A percentile compares a stretch with the other conserved stretches of the same genome.
Conservation (phyloP, 192 early-diverging fungal genomes). For the Fimicolochytrium jonesii region DNA sequence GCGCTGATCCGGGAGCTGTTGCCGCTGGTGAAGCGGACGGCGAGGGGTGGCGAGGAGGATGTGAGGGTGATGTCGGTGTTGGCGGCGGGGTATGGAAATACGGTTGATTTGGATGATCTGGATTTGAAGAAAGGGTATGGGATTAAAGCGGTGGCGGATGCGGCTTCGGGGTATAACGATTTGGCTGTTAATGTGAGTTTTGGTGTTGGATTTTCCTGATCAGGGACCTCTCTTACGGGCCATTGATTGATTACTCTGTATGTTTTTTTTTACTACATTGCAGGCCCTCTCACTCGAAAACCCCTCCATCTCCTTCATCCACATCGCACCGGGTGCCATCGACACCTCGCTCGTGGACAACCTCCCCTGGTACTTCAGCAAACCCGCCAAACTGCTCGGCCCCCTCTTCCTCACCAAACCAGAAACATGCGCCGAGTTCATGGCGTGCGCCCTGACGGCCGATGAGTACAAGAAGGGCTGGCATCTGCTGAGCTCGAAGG, state of each 20-base stretch:
- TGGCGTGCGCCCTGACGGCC: conserved; percentile 18
- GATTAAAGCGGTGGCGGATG: conserved; percentile 15
- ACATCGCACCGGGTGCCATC: conserved; percentile 28
- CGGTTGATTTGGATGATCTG: conserved; percentile 15
- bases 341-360: conserved; percentile 11
- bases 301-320: conserved; percentile 23
- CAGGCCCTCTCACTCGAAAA: no score
- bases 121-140: conserved; percentile 26
- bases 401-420: not conserved
- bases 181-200: conserved; percentile 15
- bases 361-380: conserved; percentile 16
- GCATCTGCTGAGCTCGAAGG: conserved; percentile 23
- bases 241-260: no score
- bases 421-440: conserved; percentile 26
- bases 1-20: conserved; percentile 24
- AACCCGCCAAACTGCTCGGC: conserved; percentile 5
- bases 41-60: not conserved
- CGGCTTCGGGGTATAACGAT: conserved; percentile 29
- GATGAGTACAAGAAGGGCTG: conserved; percentile 20
- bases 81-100: conserved; percentile 11
- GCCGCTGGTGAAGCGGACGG: conserved; percentile 18
- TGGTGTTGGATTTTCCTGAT: no score
- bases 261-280: not conserved
- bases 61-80: conserved; percentile 20
- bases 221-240: no score